Percentiles rank a stretch among this genome's conserved stretches.
phyloP scores from a whole-genome alignment of 257 asterid species.

The Pogostemon cablin region DNA sequence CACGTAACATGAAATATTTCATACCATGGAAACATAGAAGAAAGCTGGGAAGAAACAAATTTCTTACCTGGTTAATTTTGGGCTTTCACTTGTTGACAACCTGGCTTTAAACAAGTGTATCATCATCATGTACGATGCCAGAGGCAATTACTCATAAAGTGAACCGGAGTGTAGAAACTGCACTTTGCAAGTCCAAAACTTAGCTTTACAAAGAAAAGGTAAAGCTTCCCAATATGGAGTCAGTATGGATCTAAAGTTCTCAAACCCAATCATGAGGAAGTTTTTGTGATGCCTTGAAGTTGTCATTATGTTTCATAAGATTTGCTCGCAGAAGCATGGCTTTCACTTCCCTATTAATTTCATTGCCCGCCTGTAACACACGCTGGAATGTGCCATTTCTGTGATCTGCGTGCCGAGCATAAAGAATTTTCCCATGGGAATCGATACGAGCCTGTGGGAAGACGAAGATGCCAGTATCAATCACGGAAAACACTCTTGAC shows the following conservation, averaged over 20 bases:
- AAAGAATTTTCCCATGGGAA: conserved; percentile 80
- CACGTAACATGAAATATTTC: not conserved
- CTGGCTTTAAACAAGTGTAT: conserved; percentile 7
- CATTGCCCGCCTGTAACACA: conserved; percentile 73
- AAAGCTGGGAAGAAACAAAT: not conserved
- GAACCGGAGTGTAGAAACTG: not conserved
- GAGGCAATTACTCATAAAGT: not conserved
- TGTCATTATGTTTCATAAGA: conserved; percentile 68
- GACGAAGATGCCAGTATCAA: conserved; percentile 15
- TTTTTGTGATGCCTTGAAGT: conserved; percentile 51
- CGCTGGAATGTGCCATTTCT: conserved; percentile 83
- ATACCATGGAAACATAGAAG: not conserved
- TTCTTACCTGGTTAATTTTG: not conserved
- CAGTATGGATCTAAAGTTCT: conserved; percentile 11
- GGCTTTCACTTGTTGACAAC: not conserved
- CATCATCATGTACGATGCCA: not conserved
- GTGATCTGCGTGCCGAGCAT: conserved; percentile 86
- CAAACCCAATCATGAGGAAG: conserved; percentile 32
- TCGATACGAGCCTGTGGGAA: conserved; percentile 84
- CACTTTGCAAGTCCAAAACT: not conserved
- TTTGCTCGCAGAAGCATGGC: conserved; percentile 81
- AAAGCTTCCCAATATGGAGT: not conserved
- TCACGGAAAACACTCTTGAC: not conserved
- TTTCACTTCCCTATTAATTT: conserved; percentile 71
- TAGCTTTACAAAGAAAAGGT: not conserved